phyloP scores from a whole-genome alignment of 495 filamentous ascomycete species.

The Neurospora hispaniola region DNA sequence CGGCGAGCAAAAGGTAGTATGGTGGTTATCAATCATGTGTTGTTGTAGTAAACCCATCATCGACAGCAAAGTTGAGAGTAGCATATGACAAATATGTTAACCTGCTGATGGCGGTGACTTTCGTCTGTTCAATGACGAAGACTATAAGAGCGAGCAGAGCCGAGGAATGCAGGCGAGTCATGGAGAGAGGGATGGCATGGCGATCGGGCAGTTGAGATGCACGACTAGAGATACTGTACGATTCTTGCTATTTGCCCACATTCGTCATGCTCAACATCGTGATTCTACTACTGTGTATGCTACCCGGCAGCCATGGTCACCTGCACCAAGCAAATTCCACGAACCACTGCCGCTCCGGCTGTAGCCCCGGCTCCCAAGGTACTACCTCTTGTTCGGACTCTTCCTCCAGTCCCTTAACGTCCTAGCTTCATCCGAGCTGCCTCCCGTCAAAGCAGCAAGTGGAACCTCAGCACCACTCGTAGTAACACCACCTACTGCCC shows the following conservation, averaged over 20 bases:
- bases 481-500: slow-evolving; percentile 14
- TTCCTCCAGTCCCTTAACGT: neutral
- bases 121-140: neutral
- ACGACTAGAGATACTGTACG: neutral
- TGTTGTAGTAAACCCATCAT: neutral
- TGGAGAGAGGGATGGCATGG: neutral
- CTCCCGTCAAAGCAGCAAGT: slow-evolving; percentile 1
- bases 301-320: neutral
- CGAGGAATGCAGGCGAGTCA: neutral
- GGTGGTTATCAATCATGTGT: neutral
- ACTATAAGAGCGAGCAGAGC: neutral
- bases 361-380: neutral
- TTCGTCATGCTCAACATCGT: neutral
- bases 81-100: neutral
- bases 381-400: neutral
- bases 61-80: neutral
- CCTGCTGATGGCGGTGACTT: neutral
- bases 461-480: slow-evolving; percentile 4
- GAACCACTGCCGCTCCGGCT: neutral
- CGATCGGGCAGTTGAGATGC: neutral
- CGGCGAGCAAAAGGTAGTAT: neutral
- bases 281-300: neutral
- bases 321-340: neutral
- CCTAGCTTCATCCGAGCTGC: slow-evolving; percentile 6
- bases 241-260: neutral